These are phyloP conservation scores for Epichloe sylvatica DNA, from an alignment of 2,329 filamentous ascomycete genomes.

Conservation along the genomic window DNA sequence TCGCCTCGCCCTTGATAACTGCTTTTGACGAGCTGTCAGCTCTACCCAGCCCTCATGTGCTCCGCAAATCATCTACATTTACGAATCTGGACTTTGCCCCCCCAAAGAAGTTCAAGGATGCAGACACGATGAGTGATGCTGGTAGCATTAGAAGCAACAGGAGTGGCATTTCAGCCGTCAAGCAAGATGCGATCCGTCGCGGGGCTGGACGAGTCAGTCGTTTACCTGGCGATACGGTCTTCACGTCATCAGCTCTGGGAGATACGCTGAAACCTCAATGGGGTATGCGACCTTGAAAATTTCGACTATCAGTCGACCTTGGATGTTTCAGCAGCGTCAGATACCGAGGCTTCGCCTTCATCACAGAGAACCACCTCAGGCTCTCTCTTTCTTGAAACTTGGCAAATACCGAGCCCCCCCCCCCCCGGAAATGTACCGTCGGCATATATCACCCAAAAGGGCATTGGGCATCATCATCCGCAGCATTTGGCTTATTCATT, in stretches of 20 bases:
- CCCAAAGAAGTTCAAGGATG: slow-evolving; percentile 60
- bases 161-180: slow-evolving; percentile 58
- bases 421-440: background rate
- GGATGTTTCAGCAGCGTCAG: background rate
- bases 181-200: slow-evolving; percentile 58
- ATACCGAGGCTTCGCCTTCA: background rate
- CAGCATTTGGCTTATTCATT: slow-evolving; percentile 9
- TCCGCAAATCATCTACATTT: slow-evolving; percentile 67
- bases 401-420: background rate
- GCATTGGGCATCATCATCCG: slow-evolving; percentile 1
- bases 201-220: slow-evolving; percentile 80
- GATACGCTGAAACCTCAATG: slow-evolving; percentile 46
- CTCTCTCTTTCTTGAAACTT: background rate
- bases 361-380: too few relatives aligned
- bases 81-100: slow-evolving; percentile 71
- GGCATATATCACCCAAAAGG: background rate
- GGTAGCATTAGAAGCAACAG: slow-evolving; percentile 53
- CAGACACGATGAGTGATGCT: slow-evolving; percentile 47
- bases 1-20: slow-evolving; percentile 65
- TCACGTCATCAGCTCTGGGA: slow-evolving; percentile 55
- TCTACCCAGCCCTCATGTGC: slow-evolving; percentile 74
- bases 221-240: slow-evolving; percentile 68
- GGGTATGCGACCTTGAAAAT: slow-evolving; percentile 34
- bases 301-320: background rate
- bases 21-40: slow-evolving; percentile 75